Percentiles rank a stretch among this genome's conserved stretches.
phyloP scores from a whole-genome alignment of 345 rosid species.

The Laguncularia racemosa region DNA sequence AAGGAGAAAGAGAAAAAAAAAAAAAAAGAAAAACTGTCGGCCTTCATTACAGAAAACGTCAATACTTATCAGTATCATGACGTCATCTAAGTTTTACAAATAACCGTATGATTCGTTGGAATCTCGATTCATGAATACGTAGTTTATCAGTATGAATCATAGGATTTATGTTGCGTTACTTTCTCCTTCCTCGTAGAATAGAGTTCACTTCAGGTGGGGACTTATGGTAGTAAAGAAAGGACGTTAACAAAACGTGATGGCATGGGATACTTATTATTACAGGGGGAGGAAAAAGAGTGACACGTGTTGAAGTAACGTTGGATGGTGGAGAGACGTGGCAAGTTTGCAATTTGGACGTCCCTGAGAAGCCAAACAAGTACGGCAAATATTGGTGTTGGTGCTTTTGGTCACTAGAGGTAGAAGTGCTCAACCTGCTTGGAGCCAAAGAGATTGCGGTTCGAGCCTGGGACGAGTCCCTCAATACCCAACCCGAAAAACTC shows the following conservation, averaged over 20 bases:
- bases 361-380: constrained; percentile 61
- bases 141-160: too few species aligned
- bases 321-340: constrained; percentile 95
- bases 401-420: constrained; percentile 88
- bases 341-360: constrained; percentile 64
- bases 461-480: constrained; percentile 88
- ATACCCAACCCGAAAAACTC: constrained; percentile 94
- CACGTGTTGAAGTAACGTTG: constrained; percentile 87
- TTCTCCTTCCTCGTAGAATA: too few species aligned
- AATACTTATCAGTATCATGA: too few species aligned
- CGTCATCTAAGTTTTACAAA: too few species aligned
- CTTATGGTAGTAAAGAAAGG: too few species aligned
- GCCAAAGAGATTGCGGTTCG: constrained; percentile 87
- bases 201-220: background rate
- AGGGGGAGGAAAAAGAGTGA: constrained; percentile 96
- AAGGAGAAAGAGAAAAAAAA: too few species aligned
- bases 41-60: too few species aligned
- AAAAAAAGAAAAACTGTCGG: too few species aligned
- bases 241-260: background rate
- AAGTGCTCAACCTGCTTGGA: constrained; percentile 64
- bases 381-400: constrained; percentile 97
- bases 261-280: background rate
- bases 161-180: too few species aligned
- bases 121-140: too few species aligned
- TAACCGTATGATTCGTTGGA: too few species aligned